A percentile compares a stretch with the other conserved stretches of the same genome.
Conservation (phyloP, 129 eudicot genomes). For the Lactuca sativa region DNA sequence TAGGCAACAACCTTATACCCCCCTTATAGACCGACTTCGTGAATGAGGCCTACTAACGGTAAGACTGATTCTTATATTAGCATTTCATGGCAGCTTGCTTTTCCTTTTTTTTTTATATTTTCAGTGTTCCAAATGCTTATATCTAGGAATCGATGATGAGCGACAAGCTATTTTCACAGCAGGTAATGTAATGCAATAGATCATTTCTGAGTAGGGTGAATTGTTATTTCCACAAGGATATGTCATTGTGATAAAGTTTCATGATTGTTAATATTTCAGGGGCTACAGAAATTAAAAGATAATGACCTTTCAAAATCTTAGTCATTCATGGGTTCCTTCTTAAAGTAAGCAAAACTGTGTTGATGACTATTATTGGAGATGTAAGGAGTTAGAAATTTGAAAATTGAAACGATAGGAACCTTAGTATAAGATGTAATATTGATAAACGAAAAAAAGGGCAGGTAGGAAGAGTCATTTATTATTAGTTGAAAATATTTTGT, state of each 20-base stretch:
- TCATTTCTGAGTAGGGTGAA: background rate
- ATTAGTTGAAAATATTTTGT: too few species aligned
- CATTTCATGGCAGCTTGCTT: too few species aligned
- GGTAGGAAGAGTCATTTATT: conserved; percentile 28
- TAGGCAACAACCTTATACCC: too few species aligned
- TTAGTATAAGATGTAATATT: conserved; percentile 6
- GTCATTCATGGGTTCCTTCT: conserved; percentile 77
- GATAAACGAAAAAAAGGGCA: conserved; percentile 8
- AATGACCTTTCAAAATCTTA: conserved; percentile 78
- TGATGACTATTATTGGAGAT: too few species aligned
- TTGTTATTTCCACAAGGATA: background rate
- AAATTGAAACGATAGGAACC: conserved; percentile 43
- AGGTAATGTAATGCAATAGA: conserved; percentile 41
- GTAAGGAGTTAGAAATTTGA: too few species aligned
- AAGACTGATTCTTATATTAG: too few species aligned
- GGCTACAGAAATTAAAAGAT: conserved; percentile 64
- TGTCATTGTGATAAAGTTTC: conserved; percentile 6
- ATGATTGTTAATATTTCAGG: conserved; percentile 42
- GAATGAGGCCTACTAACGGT: too few species aligned
- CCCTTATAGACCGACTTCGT: too few species aligned
- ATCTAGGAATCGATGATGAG: conserved; percentile 74
- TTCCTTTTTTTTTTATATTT: conserved; percentile 13
- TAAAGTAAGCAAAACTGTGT: conserved; percentile 44
- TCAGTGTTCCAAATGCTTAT: conserved; percentile 82
- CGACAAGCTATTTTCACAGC: conserved; percentile 84